These are phyloP conservation scores for Stagonosporopsis cucurbitacearum DNA, from an alignment of 2,329 filamentous ascomycete species.

Conservation along the genomic window DNA sequence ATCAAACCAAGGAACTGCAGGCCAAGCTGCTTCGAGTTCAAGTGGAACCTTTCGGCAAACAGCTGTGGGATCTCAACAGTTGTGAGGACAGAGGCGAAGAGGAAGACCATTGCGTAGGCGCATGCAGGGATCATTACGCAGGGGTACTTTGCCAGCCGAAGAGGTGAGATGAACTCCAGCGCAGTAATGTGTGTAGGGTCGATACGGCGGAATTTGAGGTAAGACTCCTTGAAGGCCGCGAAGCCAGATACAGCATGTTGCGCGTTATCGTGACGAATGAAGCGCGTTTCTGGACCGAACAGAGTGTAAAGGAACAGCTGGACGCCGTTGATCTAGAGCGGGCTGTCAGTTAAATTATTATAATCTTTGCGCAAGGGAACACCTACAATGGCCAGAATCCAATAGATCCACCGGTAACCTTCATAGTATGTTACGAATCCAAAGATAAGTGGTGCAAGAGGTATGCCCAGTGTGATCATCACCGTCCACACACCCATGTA, in stretches of 20 bases:
- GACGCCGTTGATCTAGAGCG: conserved; percentile 58
- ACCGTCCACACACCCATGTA: conserved; percentile 66
- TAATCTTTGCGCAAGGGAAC: background rate
- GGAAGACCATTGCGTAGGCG: conserved; percentile 65
- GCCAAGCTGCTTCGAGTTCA: conserved; percentile 64
- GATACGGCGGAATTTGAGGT: conserved; percentile 59
- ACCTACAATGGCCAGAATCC: conserved; percentile 61
- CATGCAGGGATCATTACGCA: conserved; percentile 59
- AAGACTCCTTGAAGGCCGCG: conserved; percentile 52
- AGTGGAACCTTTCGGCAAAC: conserved; percentile 61
- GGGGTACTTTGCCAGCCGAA: conserved; percentile 54
- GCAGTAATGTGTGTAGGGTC: conserved; percentile 58
- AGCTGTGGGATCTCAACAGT: conserved; percentile 67
- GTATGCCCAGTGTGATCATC: conserved; percentile 59
- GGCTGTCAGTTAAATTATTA: background rate
- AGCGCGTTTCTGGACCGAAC: conserved; percentile 59
- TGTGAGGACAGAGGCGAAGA: conserved; percentile 60
- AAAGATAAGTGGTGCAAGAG: conserved; percentile 51
- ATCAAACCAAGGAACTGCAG: conserved; percentile 65
- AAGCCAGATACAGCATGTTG: conserved; percentile 32
- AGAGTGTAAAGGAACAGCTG: conserved; percentile 65
- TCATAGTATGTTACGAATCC: conserved; percentile 59
- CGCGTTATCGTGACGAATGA: conserved; percentile 52
- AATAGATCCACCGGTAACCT: conserved; percentile 66
- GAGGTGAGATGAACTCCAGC: conserved; percentile 61